A percentile compares a stretch with the other conserved stretches of the same genome.
phyloP scores from a whole-genome alignment of 2,329 filamentous ascomycete genomes.

The Clarireedia homoeocarpa region DNA sequence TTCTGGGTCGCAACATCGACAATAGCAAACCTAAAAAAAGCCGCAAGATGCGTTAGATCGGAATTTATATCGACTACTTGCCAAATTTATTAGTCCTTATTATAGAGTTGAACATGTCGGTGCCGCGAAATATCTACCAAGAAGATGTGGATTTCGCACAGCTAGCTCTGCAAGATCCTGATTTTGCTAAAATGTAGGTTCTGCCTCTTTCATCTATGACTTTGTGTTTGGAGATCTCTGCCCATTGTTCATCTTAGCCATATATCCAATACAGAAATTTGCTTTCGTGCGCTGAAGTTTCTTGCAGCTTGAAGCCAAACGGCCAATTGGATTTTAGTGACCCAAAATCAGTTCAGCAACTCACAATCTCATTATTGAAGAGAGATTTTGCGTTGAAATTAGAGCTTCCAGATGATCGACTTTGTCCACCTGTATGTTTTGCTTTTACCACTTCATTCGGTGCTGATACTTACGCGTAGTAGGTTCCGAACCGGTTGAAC shows the following conservation, averaged over 20 bases:
- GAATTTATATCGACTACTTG: too few species aligned
- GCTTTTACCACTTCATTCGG: background rate
- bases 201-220: background rate
- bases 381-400: constrained; percentile 67
- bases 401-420: constrained; percentile 64
- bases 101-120: constrained; percentile 16
- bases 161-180: constrained; percentile 49
- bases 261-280: background rate
- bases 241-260: too few species aligned
- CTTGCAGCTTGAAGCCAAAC: constrained; percentile 40
- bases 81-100: background rate
- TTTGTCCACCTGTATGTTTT: constrained; percentile 70
- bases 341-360: constrained; percentile 65
- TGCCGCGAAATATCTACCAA: constrained; percentile 41
- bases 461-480: background rate
- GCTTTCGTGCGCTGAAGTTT: constrained; percentile 4
- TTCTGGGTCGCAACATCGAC: too few species aligned
- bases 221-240: background rate
- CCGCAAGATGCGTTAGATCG: too few species aligned
- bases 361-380: constrained; percentile 72
- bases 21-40: too few species aligned
- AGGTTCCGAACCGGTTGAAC: constrained; percentile 65
- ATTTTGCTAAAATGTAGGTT: constrained; percentile 50
- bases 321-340: constrained; percentile 73
- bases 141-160: constrained; percentile 53